Conservation (phyloP, 2,329 filamentous ascomycete genomes). For the Nigrospora sphaerica region DNA sequence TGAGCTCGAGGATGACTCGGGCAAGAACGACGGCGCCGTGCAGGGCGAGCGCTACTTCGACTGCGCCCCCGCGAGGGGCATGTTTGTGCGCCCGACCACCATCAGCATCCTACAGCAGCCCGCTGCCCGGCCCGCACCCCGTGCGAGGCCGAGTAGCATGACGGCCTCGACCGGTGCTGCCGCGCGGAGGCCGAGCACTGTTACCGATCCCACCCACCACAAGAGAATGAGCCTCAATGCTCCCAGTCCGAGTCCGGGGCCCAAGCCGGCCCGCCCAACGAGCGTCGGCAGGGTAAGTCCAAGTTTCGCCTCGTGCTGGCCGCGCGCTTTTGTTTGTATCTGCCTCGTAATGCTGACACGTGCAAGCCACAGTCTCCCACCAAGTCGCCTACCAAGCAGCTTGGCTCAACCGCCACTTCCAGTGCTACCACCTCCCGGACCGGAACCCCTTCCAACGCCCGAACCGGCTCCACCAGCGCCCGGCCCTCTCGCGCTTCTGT, state of each 20-base stretch:
- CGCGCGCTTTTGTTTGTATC: too few relatives aligned
- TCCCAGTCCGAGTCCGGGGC: slow-evolving; percentile 64
- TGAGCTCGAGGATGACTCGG: slow-evolving; percentile 72
- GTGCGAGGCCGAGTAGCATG: slow-evolving; percentile 10
- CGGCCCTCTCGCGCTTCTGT: slow-evolving; percentile 48
- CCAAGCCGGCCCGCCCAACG: slow-evolving; percentile 46
- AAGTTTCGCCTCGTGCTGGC: not conserved
- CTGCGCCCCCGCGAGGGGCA: slow-evolving; percentile 66
- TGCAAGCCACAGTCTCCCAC: slow-evolving; percentile 54
- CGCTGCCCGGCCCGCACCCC: slow-evolving; percentile 28
- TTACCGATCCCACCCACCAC: slow-evolving; percentile 43
- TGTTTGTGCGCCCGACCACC: slow-evolving; percentile 76
- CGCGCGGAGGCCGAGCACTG: slow-evolving; percentile 39
- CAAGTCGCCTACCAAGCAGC: slow-evolving; percentile 73
- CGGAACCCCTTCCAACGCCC: slow-evolving; percentile 53
- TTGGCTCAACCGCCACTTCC: slow-evolving; percentile 44
- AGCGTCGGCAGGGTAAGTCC: slow-evolving; percentile 49
- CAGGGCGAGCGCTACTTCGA: slow-evolving; percentile 85
- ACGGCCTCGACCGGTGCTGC: not conserved
- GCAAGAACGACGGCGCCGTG: slow-evolving; percentile 93
- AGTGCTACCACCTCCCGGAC: slow-evolving; percentile 56
- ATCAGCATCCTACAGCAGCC: slow-evolving; percentile 50
- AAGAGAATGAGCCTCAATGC: slow-evolving; percentile 66
- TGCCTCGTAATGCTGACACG: too few relatives aligned
- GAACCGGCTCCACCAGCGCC: slow-evolving; percentile 32